Evolutionary conservation across 495 filamentous ascomycete genomes (phyloP).

Genomic region (Penicillium soppii): DNA sequence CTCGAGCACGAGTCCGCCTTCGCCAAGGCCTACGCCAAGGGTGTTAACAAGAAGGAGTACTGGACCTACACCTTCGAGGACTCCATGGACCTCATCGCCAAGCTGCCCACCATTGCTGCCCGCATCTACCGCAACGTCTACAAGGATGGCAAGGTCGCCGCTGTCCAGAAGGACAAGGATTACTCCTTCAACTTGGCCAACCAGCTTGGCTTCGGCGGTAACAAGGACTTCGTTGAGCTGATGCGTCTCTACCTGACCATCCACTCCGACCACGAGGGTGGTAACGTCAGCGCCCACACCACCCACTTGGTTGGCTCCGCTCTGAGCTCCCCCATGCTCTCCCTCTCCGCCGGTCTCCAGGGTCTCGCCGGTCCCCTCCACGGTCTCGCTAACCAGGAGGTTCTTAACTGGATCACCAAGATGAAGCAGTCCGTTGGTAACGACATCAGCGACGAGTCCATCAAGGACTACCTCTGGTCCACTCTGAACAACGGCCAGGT

Average conservation of each 20-base stretch:
- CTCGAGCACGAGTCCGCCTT: conserved; percentile 98
- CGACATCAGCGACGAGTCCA: conserved; percentile 90
- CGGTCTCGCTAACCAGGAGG: conserved; percentile 99
- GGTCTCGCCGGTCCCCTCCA: conserved; percentile 97
- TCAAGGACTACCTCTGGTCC: conserved; percentile 97
- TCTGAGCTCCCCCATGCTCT: conserved; percentile 96
- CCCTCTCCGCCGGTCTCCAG: conserved; percentile 92
- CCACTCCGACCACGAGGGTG: conserved; percentile 98
- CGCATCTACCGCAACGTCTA: conserved; percentile 99
- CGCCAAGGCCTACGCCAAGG: conserved; percentile 96
- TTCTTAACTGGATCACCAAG: conserved; percentile 96
- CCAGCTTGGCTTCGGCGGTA: conserved; percentile 92
- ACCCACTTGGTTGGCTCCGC: conserved; percentile 97
- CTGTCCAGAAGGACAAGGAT: conserved; percentile 97
- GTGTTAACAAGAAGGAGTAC: conserved; percentile 98
- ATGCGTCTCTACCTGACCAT: conserved; percentile 98
- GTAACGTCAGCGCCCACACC: conserved; percentile 97
- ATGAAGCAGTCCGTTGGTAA: conserved; percentile 96
- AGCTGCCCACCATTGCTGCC: conserved; percentile 95
- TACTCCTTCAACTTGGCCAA: conserved; percentile 98
- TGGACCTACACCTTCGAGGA: conserved; percentile 99
- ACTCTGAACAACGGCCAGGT: conserved; percentile 94
- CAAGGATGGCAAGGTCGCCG: conserved; percentile 97
- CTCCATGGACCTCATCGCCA: conserved; percentile 99
- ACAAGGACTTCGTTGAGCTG: conserved; percentile 96